Base-by-base conservation (phyloP, 148 eudicot species). In the Vaccinium myrtillus region DNA sequence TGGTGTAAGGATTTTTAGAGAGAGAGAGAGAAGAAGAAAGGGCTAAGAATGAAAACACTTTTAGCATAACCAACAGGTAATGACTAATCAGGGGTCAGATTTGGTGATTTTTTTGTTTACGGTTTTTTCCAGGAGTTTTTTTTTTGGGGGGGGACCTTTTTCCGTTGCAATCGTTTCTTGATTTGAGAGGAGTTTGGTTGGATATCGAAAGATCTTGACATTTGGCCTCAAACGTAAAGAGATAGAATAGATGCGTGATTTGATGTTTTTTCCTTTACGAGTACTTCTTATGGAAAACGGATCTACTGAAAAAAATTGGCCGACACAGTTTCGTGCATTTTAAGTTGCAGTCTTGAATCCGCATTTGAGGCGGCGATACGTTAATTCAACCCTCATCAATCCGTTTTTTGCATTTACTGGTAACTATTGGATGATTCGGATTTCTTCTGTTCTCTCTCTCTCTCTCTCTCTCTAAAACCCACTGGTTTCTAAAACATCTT, bases 241-340 rank as follows among this genome's bases (percentile, higher is more conserved):
- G 67, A 32, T 32, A 32, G 36, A 83, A 55, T 30, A 83, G 56
- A 50, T 73, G 48, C 12, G 50, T 77, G 81, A 82, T 85, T 79
- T 80, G 83, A 83, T 82, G 61, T 53, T 6, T 51, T 51, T 19
- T 14, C 6, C 19, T 27, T 81, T 8, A 8, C 49, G 30, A n/a
- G 25, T 32, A 11, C 54, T 27, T 73, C 32, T 32, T 50, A 39
- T 43, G 6, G 56, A 36, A 36, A 27, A 36, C 53, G 36, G 69
- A 73, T 83, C 79, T 73, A 27, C 1, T 5, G 6, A 0, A 4
- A 83, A 73, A 39, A 27, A 54, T 53, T 50, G 65, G 63, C 25
- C 51, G 65, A 43, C 25, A 43, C 70, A 49, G 61, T 83, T 83
- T 78, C 85, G 79, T 86, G 80, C 82, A 74, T 84, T 82, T 78